A percentile compares a stretch with the other conserved stretches of the same genome.
Evolutionary conservation across 345 rosid species (phyloP).

Genomic region (Mercurialis annua): DNA sequence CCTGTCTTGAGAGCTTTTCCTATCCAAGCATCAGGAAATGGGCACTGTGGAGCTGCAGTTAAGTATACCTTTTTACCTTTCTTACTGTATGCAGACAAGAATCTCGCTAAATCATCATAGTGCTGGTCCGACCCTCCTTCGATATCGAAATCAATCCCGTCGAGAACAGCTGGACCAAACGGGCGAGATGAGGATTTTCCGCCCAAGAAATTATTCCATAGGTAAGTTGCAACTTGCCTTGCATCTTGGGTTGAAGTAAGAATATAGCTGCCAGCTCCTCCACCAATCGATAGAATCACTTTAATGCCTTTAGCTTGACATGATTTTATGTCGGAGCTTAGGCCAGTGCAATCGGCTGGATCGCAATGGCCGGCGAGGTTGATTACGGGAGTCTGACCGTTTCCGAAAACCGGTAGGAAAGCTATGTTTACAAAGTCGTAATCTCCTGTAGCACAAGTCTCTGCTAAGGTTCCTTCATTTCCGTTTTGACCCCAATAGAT

Average conservation of each 20-base stretch:
- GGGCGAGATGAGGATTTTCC: constrained; percentile 9
- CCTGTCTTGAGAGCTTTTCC: constrained; percentile 8
- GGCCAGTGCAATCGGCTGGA: constrained; percentile 14
- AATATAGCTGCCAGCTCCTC: neutral
- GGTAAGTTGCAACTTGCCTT: constrained; percentile 16
- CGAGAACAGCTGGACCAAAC: constrained; percentile 7
- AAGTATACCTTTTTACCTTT: constrained; percentile 11
- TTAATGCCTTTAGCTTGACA: constrained; percentile 17
- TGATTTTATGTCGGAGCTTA: constrained; percentile 15
- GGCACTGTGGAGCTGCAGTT: constrained; percentile 12
- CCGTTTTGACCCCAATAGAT: constrained; percentile 20
- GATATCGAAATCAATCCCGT: constrained; percentile 9
- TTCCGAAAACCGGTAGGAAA: constrained; percentile 17
- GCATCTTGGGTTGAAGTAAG: constrained; percentile 21
- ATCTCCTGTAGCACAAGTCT: constrained; percentile 11
- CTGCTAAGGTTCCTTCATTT: constrained; percentile 15
- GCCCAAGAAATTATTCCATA: constrained; percentile 18
- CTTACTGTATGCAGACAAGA: constrained; percentile 12
- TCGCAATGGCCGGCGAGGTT: constrained; percentile 16
- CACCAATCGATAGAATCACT: constrained; percentile 14
- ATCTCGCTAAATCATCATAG: constrained; percentile 12
- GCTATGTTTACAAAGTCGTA: constrained; percentile 15
- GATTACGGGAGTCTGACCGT: constrained; percentile 6
- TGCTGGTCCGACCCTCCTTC: constrained; percentile 9
- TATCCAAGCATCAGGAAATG: constrained; percentile 14